Evolutionary conservation across 345 rosid species (phyloP).

Genomic region (Syzygium jambos): DNA sequence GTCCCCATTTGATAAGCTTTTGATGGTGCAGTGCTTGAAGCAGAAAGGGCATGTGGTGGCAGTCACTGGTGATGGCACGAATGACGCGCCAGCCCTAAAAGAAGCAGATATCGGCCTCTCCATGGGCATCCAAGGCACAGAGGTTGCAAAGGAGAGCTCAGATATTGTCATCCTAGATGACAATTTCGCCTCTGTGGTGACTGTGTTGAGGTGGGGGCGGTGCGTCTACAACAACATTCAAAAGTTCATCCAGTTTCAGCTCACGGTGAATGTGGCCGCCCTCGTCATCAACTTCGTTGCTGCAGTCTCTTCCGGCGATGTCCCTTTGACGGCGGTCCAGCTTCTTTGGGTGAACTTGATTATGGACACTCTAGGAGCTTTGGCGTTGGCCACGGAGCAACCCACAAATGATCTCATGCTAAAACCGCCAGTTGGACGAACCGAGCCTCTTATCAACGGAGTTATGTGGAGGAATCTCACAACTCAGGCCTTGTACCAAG

Average conservation of each 20-base stretch:
- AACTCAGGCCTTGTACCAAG: slow-evolving; percentile 63
- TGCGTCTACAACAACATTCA: slow-evolving; percentile 76
- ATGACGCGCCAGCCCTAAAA: slow-evolving; percentile 72
- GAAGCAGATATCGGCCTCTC: slow-evolving; percentile 78
- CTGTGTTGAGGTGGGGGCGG: slow-evolving; percentile 75
- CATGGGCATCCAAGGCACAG: slow-evolving; percentile 78
- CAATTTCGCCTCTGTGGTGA: slow-evolving; percentile 62
- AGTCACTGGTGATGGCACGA: slow-evolving; percentile 69
- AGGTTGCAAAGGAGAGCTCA: slow-evolving; percentile 78
- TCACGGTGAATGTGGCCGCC: slow-evolving; percentile 64
- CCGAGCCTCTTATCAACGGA: slow-evolving; percentile 55
- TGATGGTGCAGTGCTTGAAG: slow-evolving; percentile 74
- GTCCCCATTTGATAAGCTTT: slow-evolving; percentile 65
- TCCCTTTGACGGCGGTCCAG: slow-evolving; percentile 74
- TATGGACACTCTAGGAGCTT: slow-evolving; percentile 76
- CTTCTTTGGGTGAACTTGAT: slow-evolving; percentile 72
- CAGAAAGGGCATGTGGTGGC: slow-evolving; percentile 72
- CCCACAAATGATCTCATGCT: slow-evolving; percentile 63
- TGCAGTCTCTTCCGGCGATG: slow-evolving; percentile 61
- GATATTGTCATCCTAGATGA: slow-evolving; percentile 73
- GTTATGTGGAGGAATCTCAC: slow-evolving; percentile 72
- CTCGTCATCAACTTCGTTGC: slow-evolving; percentile 69
- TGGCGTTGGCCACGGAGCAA: slow-evolving; percentile 59
- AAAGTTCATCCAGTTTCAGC: slow-evolving; percentile 79
- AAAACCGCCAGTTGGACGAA: slow-evolving; percentile 51